These are phyloP conservation scores for Darksidea phi DNA, from an alignment of 495 filamentous ascomycete species.

Conservation along the genomic window DNA sequence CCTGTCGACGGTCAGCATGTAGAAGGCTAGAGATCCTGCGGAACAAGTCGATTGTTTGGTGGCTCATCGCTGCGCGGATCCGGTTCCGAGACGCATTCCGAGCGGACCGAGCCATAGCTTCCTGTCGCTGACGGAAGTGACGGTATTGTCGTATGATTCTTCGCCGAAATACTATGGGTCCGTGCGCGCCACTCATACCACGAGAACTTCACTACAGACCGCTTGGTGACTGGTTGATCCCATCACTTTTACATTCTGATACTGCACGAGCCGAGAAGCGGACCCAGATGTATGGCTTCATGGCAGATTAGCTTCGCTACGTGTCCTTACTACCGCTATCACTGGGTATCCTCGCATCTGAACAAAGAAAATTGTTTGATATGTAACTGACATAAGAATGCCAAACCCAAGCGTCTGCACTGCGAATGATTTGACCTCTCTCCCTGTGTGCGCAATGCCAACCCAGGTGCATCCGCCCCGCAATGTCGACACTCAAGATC, in stretches of 20 bases:
- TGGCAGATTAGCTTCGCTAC: no score
- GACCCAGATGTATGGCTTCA: no score
- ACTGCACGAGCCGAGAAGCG: no score
- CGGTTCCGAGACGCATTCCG: conserved; percentile 8
- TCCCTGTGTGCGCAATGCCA: conserved; percentile 11
- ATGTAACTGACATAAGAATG: conserved; percentile 5
- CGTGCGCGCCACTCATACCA: background rate
- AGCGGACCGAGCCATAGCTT: conserved; percentile 18
- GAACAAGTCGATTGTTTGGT: no score
- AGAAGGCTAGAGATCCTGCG: no score
- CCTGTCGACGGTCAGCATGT: no score
- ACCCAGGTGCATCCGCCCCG: background rate
- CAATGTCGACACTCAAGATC: background rate
- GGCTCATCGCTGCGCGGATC: background rate
- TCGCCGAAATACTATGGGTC: conserved; percentile 10
- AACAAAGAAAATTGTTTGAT: background rate
- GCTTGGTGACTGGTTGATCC: no score
- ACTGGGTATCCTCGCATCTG: background rate
- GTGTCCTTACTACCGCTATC: background rate
- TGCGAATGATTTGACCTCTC: background rate
- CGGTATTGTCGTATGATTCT: conserved; percentile 26
- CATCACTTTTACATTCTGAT: no score
- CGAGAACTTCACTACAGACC: no score
- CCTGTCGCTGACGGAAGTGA: background rate
- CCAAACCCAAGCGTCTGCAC: background rate